Evolutionary conservation across 306 rosid species (phyloP).

Genomic region (apple (Malus domestica)): ASM211411v1 NC_041805.1:24735001-24735500

Average conservation of each 20-base stretch:
- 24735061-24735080: no score
- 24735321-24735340: constrained; percentile 86
- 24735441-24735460: constrained; percentile 61
- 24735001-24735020: no score
- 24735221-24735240: constrained; percentile 46
- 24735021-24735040: no score
- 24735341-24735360: constrained; percentile 60
- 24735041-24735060: no score
- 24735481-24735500: constrained; percentile 52
- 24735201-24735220: constrained; percentile 67
- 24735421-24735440: constrained; percentile 51
- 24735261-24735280: constrained; percentile 34
- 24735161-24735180: neutral
- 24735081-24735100: neutral
- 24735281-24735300: constrained; percentile 53
- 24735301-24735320: constrained; percentile 73
- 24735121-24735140: neutral
- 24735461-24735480: constrained; percentile 76
- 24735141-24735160: neutral
- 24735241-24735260: constrained; percentile 50
- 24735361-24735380: constrained; percentile 55
- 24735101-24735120: neutral
- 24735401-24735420: constrained; percentile 39
- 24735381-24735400: constrained; percentile 68
- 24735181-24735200: constrained; percentile 36